Conservation (phyloP, 768 basidiomycete species). For the Sporobolomyces roseus region DNA sequence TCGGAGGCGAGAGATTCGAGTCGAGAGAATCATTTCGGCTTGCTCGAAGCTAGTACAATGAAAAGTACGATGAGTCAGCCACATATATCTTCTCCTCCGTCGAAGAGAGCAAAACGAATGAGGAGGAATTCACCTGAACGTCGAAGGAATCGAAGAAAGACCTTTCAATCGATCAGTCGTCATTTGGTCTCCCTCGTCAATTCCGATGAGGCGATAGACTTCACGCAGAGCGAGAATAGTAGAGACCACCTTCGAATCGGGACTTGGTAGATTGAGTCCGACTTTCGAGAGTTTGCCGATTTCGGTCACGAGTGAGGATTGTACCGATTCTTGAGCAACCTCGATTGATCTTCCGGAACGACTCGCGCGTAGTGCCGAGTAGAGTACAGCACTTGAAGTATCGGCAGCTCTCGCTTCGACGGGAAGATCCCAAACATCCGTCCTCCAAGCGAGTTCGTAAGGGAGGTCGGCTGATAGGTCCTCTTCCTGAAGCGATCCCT, state of each 20-base stretch:
- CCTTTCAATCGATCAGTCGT: not conserved
- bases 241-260: slow-evolving; percentile 64
- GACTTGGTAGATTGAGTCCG: slow-evolving; percentile 73
- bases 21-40: slow-evolving; percentile 73
- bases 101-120: not conserved
- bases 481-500: slow-evolving; percentile 44
- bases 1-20: slow-evolving; percentile 73
- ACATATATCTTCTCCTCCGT: not conserved
- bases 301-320: slow-evolving; percentile 58
- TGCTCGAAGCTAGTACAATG: slow-evolving; percentile 71
- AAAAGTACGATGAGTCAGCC: not conserved
- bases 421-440: slow-evolving; percentile 83
- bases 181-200: slow-evolving; percentile 1
- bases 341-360: slow-evolving; percentile 55
- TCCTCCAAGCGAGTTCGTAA: slow-evolving; percentile 87
- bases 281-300: slow-evolving; percentile 62
- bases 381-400: slow-evolving; percentile 60
- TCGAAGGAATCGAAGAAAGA: not conserved
- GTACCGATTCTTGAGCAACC: slow-evolving; percentile 47
- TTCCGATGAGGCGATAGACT: slow-evolving; percentile 48
- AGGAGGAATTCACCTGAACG: not conserved
- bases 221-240: slow-evolving; percentile 79
- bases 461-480: slow-evolving; percentile 53
- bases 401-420: slow-evolving; percentile 14
- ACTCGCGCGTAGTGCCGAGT: slow-evolving; percentile 72